Conservation (phyloP, 192 early-diverging fungal species). For the Coemansia sp. region DNA sequence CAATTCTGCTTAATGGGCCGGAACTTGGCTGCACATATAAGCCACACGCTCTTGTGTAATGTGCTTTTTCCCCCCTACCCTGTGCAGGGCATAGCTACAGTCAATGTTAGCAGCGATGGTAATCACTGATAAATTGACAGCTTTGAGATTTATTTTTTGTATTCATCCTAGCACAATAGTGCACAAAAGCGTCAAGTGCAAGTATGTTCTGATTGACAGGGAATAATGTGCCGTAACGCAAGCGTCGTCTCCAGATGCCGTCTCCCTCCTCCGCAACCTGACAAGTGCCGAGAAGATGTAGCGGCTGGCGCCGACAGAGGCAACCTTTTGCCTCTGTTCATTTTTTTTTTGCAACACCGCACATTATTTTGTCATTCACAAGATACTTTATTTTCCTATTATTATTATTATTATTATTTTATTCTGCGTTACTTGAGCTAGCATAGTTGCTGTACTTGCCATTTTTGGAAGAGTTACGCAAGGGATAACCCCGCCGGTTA, state of each 20-base stretch:
- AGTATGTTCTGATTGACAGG: slow-evolving; percentile 11
- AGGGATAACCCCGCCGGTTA: background rate
- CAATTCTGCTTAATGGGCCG: background rate
- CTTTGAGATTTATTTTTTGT: background rate
- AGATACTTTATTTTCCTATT: background rate
- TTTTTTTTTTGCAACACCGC: background rate
- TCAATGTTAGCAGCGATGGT: slow-evolving; percentile 1
- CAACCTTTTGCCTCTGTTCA: background rate
- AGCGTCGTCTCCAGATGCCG: background rate
- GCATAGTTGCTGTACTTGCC: background rate
- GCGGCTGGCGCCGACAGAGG: background rate
- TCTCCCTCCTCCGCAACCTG: background rate
- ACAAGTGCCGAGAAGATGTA: background rate
- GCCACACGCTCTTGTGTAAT: background rate
- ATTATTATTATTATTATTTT: slow-evolving; percentile 1
- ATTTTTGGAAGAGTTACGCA: background rate
- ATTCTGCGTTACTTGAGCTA: background rate
- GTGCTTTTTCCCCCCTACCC: background rate
- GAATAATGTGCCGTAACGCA: slow-evolving; percentile 8
- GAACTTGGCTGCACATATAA: background rate
- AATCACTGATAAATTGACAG: background rate
- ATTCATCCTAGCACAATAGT: background rate
- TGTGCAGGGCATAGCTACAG: slow-evolving; percentile 8
- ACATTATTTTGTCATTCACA: background rate
- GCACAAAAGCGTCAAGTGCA: background rate